phyloP scores from a whole-genome alignment of 2,329 filamentous ascomycete species.

The Cadophora luteo-olivacea region DNA sequence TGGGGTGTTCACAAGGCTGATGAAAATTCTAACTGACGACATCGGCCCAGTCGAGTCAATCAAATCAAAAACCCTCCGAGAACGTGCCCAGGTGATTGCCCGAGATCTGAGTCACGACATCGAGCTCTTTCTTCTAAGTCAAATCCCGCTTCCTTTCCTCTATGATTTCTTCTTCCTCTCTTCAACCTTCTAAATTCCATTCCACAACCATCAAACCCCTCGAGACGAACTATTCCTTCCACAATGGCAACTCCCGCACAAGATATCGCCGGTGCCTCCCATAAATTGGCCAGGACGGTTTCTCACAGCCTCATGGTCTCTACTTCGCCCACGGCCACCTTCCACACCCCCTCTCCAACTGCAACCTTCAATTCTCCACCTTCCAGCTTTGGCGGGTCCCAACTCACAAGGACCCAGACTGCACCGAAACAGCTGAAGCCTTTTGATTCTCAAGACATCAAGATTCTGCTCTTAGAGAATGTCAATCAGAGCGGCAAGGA shows the following conservation, averaged over 20 bases:
- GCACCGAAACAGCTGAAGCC: conserved; percentile 84
- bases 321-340: conserved; percentile 75
- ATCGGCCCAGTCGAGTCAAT: conserved; percentile 1
- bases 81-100: neutral
- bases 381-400: conserved; percentile 62
- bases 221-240: conserved; percentile 1
- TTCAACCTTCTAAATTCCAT: neutral
- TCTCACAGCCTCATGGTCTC: conserved; percentile 72
- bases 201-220: neutral
- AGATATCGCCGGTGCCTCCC: conserved; percentile 53
- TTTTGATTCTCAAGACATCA: conserved; percentile 94
- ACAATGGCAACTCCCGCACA: conserved; percentile 48
- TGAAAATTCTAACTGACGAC: conserved; percentile 16
- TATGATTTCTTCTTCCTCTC: neutral
- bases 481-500: conserved; percentile 90
- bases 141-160: neutral
- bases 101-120: conserved; percentile 14
- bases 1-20: neutral
- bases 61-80: conserved; percentile 10
- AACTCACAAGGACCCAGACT: conserved; percentile 51
- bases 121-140: conserved; percentile 12
- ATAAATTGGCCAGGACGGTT: conserved; percentile 49
- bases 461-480: conserved; percentile 94
- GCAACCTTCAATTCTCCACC: conserved; percentile 77
- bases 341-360: conserved; percentile 68